A percentile compares a stretch with the other conserved stretches of the same genome.
These are phyloP conservation scores for Diaporthe sp. DNA, from an alignment of 2,329 filamentous ascomycete species.

Conservation along the genomic window DNA sequence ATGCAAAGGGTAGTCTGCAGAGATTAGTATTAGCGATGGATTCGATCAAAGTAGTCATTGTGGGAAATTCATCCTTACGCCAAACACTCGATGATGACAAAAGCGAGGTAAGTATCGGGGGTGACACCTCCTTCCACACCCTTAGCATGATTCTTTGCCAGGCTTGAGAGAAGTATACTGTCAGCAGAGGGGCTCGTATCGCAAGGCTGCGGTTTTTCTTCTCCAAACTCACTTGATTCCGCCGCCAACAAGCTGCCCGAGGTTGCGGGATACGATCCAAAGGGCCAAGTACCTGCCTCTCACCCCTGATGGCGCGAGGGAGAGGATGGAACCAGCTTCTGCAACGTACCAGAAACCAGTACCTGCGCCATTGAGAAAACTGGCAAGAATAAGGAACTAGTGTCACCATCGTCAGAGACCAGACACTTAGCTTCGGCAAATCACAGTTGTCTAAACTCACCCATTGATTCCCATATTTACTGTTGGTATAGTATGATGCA, in stretches of 20 bases:
- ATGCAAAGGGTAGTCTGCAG: conserved; percentile 56
- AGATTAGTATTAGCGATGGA: not conserved
- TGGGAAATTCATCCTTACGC: conserved; percentile 48
- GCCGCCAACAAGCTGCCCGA: conserved; percentile 61
- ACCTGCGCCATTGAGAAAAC: conserved; percentile 54
- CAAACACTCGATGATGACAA: conserved; percentile 61
- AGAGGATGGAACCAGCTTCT: conserved; percentile 63
- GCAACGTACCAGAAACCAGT: conserved; percentile 64
- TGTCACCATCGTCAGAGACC: not conserved
- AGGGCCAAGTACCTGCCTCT: conserved; percentile 62
- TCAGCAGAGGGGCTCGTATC: not conserved
- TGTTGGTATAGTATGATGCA: conserved; percentile 63
- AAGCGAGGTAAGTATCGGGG: conserved; percentile 61
- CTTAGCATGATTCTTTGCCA: conserved; percentile 54
- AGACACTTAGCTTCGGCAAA: not conserved
- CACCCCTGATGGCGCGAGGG: conserved; percentile 59
- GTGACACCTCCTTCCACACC: conserved; percentile 55
- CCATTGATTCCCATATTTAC: conserved; percentile 63
- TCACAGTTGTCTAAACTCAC: conserved; percentile 47
- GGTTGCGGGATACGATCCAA: conserved; percentile 62
- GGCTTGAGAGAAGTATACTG: conserved; percentile 40
- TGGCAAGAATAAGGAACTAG: conserved; percentile 56
- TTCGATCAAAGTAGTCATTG: no score
- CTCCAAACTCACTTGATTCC: conserved; percentile 56
- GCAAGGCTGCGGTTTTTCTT: no score